These are phyloP conservation scores for Sporobolomyces phaffii DNA, from an alignment of 768 basidiomycete genomes.

Conservation along the genomic window DNA sequence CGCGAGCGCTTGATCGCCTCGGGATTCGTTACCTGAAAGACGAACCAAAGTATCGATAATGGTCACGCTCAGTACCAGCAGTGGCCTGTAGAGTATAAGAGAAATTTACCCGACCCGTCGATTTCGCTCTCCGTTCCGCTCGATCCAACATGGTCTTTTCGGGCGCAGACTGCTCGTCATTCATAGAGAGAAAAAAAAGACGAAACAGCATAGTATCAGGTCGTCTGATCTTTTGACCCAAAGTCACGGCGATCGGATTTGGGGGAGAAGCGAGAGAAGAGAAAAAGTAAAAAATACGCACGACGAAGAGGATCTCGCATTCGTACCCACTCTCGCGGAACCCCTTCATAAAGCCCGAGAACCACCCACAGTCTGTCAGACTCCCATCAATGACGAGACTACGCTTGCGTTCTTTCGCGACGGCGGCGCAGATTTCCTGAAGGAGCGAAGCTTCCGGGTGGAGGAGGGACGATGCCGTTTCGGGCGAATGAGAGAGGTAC, in stretches of 20 bases:
- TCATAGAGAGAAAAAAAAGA: too few species aligned
- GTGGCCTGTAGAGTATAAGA: background rate
- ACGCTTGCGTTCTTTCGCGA: slow-evolving; percentile 32
- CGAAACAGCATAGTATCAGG: too few species aligned
- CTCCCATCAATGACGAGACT: slow-evolving; percentile 44
- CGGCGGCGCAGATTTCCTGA: slow-evolving; percentile 41
- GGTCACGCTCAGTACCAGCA: background rate
- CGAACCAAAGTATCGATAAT: background rate
- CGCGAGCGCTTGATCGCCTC: slow-evolving; percentile 32
- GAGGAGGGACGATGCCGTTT: slow-evolving; percentile 37
- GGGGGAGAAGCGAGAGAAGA: background rate
- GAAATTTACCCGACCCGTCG: slow-evolving; percentile 38
- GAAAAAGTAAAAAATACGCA: slow-evolving; percentile 6
- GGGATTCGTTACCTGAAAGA: slow-evolving; percentile 24
- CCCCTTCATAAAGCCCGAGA: slow-evolving; percentile 38
- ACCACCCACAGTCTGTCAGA: slow-evolving; percentile 42
- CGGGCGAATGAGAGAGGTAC: slow-evolving; percentile 34
- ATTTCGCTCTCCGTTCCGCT: slow-evolving; percentile 37
- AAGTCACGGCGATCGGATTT: too few species aligned
- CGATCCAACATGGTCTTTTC: slow-evolving; percentile 41
- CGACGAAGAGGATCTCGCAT: slow-evolving; percentile 44
- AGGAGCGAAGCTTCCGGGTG: slow-evolving; percentile 43
- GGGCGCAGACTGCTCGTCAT: slow-evolving; percentile 35
- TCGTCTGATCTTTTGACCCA: too few species aligned
- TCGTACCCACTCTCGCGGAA: slow-evolving; percentile 36